phyloP scores from a whole-genome alignment of 2,329 filamentous ascomycete species.

The Nemania serpens region DNA sequence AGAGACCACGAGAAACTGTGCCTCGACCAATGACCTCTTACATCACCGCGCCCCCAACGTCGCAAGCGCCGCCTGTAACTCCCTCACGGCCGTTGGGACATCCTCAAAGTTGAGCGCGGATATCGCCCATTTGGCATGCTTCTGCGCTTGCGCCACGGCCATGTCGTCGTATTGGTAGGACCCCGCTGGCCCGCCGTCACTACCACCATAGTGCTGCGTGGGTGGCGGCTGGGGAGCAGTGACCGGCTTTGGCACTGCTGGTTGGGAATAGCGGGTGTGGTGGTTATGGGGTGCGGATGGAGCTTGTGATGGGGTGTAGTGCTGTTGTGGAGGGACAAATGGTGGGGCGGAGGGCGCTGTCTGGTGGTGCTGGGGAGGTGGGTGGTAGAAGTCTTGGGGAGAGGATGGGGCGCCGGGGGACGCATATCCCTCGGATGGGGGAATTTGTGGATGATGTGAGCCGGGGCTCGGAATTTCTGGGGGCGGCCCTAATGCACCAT shows the following conservation, averaged over 20 bases:
- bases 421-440: conserved; percentile 40
- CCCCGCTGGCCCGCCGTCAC: conserved; percentile 30
- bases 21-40: neutral
- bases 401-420: conserved; percentile 36
- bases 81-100: conserved; percentile 83
- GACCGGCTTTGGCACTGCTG: conserved; percentile 31
- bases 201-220: conserved; percentile 33
- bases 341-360: conserved; percentile 32
- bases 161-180: conserved; percentile 67
- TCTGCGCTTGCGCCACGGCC: conserved; percentile 79
- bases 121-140: conserved; percentile 96
- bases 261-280: conserved; percentile 31
- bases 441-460: conserved; percentile 31
- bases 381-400: conserved; percentile 45
- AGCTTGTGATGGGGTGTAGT: conserved; percentile 32
- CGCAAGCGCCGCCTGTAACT: conserved; percentile 76
- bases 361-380: conserved; percentile 41
- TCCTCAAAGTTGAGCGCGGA: conserved; percentile 97
- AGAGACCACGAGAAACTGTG: neutral
- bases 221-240: conserved; percentile 24
- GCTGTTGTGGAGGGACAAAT: conserved; percentile 30
- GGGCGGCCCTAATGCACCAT: conserved; percentile 27
- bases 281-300: conserved; percentile 35
- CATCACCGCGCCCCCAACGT: conserved; percentile 67
- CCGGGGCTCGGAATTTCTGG: conserved; percentile 36